Evolutionary conservation across 73 alveolate genomes (phyloP).

Genomic region (Strombidium stylifer): DNA sequence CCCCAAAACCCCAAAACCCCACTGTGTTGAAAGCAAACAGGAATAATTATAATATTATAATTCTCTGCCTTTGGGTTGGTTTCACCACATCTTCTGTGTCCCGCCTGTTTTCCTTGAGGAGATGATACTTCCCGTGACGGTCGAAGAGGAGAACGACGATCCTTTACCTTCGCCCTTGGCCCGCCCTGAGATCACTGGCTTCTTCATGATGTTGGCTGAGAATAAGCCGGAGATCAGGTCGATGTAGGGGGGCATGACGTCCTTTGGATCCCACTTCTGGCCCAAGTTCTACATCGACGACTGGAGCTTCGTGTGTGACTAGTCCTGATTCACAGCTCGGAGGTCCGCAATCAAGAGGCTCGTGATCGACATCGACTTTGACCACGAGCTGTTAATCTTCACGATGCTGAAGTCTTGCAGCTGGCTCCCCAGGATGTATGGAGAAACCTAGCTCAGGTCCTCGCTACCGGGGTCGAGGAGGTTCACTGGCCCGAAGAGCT

Average conservation of each 20-base stretch:
- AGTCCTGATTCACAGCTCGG: constrained; percentile 53
- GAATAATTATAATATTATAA: too few species aligned
- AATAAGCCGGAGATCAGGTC: constrained; percentile 81
- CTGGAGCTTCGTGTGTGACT: constrained; percentile 60
- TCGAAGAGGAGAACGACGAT: too few species aligned
- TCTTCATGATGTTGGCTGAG: constrained; percentile 51
- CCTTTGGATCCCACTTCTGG: constrained; percentile 78
- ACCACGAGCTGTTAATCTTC: constrained; percentile 78
- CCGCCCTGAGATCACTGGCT: neutral
- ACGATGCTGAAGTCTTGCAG: constrained; percentile 73
- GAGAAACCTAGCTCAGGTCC: constrained; percentile 14
- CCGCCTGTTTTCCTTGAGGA: too few species aligned
- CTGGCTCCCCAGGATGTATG: constrained; percentile 23
- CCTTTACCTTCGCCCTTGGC: neutral
- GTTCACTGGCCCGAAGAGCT: constrained; percentile 57
- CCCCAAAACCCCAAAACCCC: too few species aligned
- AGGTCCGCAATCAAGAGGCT: constrained; percentile 83
- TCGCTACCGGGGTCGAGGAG: neutral
- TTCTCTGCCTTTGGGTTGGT: too few species aligned
- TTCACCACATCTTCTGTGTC: too few species aligned
- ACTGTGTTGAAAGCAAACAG: too few species aligned
- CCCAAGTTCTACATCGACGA: constrained; percentile 64
- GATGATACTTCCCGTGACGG: too few species aligned
- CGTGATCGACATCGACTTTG: constrained; percentile 71
- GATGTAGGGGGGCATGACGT: constrained; percentile 88